Base-by-base conservation (phyloP, 2,329 filamentous ascomycete species). In the Purpureocillium takamizusanense region DNA sequence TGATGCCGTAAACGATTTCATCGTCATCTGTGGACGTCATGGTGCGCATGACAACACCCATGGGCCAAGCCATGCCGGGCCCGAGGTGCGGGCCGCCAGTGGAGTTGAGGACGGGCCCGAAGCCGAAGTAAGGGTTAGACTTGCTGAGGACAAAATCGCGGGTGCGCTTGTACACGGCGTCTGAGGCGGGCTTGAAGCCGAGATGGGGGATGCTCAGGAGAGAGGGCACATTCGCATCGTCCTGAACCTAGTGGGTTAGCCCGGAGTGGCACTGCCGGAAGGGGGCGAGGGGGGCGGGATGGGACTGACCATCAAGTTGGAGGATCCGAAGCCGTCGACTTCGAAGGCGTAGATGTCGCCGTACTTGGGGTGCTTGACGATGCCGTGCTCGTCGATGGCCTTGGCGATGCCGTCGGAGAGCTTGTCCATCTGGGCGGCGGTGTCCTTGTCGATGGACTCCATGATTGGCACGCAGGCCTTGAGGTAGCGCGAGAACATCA, bases 61-160 rank as follows among this genome's bases (percentile, higher is more conserved):
- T 94, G 2, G 88, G 87, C 88, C 88, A 94, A 13, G 85, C 86
- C 53, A 81, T 80, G 42, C 80, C 73, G 2, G 87, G 72, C 0
- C 71, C 69, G 8, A 66, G 57, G 47, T 76, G 72, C 17, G 71
- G 71, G 0, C 72, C 70, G 11, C 72, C 72, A 1, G 70, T 65
- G 21, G 66, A 65, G 44, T 65, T 72, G 44, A 76, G 57, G 13
- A 72, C 64, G 3, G 69, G 68, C 0, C 72, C 72, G 15, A 62
- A 63, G 61, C 73, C 70, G 42, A 67, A 94, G 57, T 88, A 90
- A 0, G 85, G 85, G 50, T 90, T 90, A 0, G 78, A 79, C 1
- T 69, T 59, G 39, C 74, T 72, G 31, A 89, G 70, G 40, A 88
- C 78, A 73, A 88, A 89, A 46, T 74, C 75, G 44, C 85, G 74